phyloP scores from a whole-genome alignment of 352 stramenopile genomes.

The Phytophthora foliorum region DNA sequence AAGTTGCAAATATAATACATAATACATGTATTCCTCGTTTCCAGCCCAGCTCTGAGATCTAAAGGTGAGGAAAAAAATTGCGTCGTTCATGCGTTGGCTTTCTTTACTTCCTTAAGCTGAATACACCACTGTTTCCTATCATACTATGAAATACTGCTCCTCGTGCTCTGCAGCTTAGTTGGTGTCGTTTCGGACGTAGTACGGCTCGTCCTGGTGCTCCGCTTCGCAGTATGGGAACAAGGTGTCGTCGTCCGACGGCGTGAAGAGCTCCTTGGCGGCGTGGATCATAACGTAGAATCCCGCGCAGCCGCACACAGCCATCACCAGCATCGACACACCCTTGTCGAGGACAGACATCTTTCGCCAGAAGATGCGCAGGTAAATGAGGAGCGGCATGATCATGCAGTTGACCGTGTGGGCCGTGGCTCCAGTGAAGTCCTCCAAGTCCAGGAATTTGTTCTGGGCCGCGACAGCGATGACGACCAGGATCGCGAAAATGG shows the following conservation, averaged over 20 bases:
- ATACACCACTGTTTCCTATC: conserved; percentile 1
- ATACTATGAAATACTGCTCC: conserved; percentile 24
- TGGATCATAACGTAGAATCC: conserved; percentile 62
- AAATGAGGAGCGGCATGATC: conserved; percentile 39
- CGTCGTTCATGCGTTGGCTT: neutral
- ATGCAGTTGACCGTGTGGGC: conserved; percentile 39
- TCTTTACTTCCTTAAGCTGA: conserved; percentile 14
- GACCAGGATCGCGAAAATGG: conserved; percentile 51
- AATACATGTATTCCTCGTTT: no score
- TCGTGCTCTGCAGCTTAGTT: conserved; percentile 16
- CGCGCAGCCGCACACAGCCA: conserved; percentile 55
- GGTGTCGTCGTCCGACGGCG: conserved; percentile 40
- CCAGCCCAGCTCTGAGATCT: no score
- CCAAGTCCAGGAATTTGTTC: conserved; percentile 59
- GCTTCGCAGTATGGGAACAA: conserved; percentile 29
- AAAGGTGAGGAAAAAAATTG: no score
- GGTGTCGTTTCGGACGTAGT: conserved; percentile 33
- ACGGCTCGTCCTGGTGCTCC: conserved; percentile 29
- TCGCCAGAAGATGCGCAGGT: conserved; percentile 34
- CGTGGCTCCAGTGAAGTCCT: conserved; percentile 33
- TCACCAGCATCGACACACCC: conserved; percentile 44
- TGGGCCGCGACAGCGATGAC: conserved; percentile 52
- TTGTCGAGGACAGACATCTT: conserved; percentile 64
- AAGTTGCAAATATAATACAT: no score
- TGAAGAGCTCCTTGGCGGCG: conserved; percentile 62